Evolutionary conservation across 78 protist genomes (phyloP).

Genomic region (Tieghemostelium lacteum): DNA sequence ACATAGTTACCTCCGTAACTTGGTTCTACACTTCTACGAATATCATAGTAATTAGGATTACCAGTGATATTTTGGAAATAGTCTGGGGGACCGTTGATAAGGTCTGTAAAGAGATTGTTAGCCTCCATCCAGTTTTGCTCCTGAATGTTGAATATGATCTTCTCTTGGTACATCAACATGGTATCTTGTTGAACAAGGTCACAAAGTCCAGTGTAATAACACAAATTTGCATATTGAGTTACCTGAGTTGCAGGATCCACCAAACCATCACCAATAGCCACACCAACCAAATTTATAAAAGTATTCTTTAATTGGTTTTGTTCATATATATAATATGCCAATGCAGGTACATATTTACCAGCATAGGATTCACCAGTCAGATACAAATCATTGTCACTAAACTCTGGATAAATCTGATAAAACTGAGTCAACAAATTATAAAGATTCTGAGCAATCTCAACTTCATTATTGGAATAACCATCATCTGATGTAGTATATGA

Average conservation of each 20-base stretch:
- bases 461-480: constrained; percentile 63
- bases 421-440: constrained; percentile 41
- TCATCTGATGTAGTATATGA: constrained; percentile 13
- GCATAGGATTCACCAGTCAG: constrained; percentile 84
- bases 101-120: constrained; percentile 59
- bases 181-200: constrained; percentile 31
- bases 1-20: constrained; percentile 65
- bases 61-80: constrained; percentile 41
- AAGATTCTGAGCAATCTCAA: constrained; percentile 71
- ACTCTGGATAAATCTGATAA: constrained; percentile 34
- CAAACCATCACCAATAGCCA: constrained; percentile 86
- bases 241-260: constrained; percentile 55
- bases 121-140: constrained; percentile 42
- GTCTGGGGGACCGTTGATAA: constrained; percentile 32
- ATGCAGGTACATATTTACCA: constrained; percentile 87
- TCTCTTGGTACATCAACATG: constrained; percentile 59
- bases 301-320: constrained; percentile 40
- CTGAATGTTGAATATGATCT: constrained; percentile 44
- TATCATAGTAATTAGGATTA: constrained; percentile 67
- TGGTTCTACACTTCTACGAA: constrained; percentile 53
- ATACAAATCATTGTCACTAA: constrained; percentile 54
- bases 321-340: constrained; percentile 42
- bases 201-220: constrained; percentile 60
- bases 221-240: constrained; percentile 72
- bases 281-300: constrained; percentile 65